Percentiles rank a stretch among this genome's conserved stretches.
phyloP scores from a whole-genome alignment of 2,329 filamentous ascomycete genomes.

The Penicillium janthinellum region DNA sequence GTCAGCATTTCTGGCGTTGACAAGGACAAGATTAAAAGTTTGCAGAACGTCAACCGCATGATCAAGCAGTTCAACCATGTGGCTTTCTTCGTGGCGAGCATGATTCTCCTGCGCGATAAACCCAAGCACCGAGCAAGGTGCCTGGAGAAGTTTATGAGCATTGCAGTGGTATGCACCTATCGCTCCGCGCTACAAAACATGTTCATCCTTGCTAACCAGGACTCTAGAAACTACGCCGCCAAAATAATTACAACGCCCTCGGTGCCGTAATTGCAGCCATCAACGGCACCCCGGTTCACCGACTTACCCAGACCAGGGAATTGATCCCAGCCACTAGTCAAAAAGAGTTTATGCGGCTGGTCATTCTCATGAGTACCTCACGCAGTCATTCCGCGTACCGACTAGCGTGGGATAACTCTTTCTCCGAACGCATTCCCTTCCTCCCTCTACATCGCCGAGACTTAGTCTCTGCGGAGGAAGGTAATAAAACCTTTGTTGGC shows the following conservation, averaged over 20 bases:
- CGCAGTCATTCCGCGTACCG: conserved; percentile 94
- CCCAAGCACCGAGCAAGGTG: conserved; percentile 90
- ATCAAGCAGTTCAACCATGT: conserved; percentile 89
- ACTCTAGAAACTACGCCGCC: conserved; percentile 71
- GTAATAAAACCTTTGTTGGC: conserved; percentile 85
- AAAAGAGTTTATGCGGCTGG: conserved; percentile 84
- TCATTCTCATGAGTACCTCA: conserved; percentile 88
- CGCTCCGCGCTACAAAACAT: background rate
- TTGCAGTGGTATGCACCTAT: conserved; percentile 60
- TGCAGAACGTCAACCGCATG: conserved; percentile 91
- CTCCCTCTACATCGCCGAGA: conserved; percentile 87
- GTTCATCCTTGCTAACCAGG: background rate
- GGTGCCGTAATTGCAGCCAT: conserved; percentile 93
- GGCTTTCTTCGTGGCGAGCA: conserved; percentile 78
- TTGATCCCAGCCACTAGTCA: conserved; percentile 71
- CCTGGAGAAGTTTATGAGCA: conserved; percentile 92
- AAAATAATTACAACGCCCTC: conserved; percentile 97
- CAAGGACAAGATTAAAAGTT: conserved; percentile 63
- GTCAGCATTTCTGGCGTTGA: conserved; percentile 68
- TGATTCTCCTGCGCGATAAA: conserved; percentile 88
- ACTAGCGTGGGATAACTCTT: conserved; percentile 96
- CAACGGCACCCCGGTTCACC: conserved; percentile 82
- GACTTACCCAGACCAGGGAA: conserved; percentile 76
- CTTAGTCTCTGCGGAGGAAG: conserved; percentile 87
- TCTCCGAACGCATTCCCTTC: conserved; percentile 86